Evolutionary conservation across 768 basidiomycete species (phyloP).

Genomic region (Gymnopilus dilepis): DNA sequence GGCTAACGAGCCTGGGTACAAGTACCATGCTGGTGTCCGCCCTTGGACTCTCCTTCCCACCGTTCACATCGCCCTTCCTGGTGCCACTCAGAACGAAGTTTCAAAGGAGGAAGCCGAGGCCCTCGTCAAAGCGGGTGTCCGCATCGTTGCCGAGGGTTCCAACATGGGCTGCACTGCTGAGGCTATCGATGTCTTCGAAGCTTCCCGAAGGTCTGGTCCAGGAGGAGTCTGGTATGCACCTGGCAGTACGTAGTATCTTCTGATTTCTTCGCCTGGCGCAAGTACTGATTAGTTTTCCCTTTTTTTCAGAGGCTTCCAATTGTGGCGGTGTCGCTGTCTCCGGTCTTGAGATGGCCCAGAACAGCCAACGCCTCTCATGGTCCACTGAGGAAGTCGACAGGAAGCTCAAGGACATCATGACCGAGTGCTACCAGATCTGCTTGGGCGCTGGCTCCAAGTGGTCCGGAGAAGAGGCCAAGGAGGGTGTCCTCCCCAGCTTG

Average conservation of each 20-base stretch:
- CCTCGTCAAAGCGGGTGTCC: conserved; percentile 68
- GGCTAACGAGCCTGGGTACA: conserved; percentile 44
- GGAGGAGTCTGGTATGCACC: conserved; percentile 73
- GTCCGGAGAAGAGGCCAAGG: conserved; percentile 50
- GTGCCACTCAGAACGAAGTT: conserved; percentile 76
- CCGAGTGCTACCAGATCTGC: conserved; percentile 65
- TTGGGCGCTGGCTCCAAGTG: conserved; percentile 61
- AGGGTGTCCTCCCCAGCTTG: conserved; percentile 52
- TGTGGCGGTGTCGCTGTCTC: conserved; percentile 81
- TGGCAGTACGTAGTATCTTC: conserved; percentile 61
- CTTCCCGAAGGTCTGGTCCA: conserved; percentile 53
- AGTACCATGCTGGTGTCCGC: conserved; percentile 58
- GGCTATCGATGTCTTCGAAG: conserved; percentile 76
- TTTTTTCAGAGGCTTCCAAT: conserved; percentile 53
- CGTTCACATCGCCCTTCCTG: conserved; percentile 72
- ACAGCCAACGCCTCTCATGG: conserved; percentile 72
- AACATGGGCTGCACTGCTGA: conserved; percentile 81
- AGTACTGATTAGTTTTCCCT: conserved; percentile 10
- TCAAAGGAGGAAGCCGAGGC: conserved; percentile 72
- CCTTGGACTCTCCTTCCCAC: conserved; percentile 71
- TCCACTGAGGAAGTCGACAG: conserved; percentile 64
- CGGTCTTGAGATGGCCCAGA: conserved; percentile 82
- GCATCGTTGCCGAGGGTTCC: conserved; percentile 77
- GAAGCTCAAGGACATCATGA: conserved; percentile 76
- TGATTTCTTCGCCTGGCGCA: not conserved